phyloP scores from a whole-genome alignment of 257 asterid genomes.

The Nicotiana undulata region DNA sequence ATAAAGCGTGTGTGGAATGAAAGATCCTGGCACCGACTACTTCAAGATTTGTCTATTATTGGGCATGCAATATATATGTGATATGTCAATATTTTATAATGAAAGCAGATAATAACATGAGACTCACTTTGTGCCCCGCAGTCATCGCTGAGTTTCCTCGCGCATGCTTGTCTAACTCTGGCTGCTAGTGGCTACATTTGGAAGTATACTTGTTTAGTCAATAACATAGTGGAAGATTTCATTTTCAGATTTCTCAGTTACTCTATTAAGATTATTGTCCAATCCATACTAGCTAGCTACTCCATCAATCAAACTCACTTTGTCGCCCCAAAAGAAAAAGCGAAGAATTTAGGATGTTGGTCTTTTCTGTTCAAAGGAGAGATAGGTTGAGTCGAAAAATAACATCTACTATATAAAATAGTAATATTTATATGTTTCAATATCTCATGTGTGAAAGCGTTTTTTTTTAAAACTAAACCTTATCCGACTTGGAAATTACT shows the following conservation, averaged over 20 bases:
- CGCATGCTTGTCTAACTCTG: constrained; percentile 2
- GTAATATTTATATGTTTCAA: too few species aligned
- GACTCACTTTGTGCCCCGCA: not conserved
- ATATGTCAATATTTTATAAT: not conserved
- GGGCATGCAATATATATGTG: not conserved
- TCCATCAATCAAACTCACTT: not conserved
- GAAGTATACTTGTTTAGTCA: not conserved
- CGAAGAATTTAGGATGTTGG: not conserved
- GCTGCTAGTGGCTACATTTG: constrained; percentile 14
- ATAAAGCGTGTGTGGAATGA: not conserved
- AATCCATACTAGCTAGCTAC: not conserved
- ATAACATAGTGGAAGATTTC: not conserved
- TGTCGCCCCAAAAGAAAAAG: not conserved
- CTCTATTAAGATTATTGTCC: not conserved
- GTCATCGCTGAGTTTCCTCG: constrained; percentile 1
- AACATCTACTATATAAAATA: not conserved
- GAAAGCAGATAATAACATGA: not conserved
- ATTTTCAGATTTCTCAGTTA: not conserved
- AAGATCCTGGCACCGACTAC: not conserved
- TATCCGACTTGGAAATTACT: not conserved
- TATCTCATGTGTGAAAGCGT: not conserved
- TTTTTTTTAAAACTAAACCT: not conserved
- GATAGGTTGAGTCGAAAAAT: not conserved
- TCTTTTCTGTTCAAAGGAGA: not conserved
- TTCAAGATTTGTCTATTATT: not conserved